Percentiles rank a stretch among this genome's conserved stretches.
phyloP scores from a whole-genome alignment of 495 filamentous ascomycete species.

The Xylaria longipes region DNA sequence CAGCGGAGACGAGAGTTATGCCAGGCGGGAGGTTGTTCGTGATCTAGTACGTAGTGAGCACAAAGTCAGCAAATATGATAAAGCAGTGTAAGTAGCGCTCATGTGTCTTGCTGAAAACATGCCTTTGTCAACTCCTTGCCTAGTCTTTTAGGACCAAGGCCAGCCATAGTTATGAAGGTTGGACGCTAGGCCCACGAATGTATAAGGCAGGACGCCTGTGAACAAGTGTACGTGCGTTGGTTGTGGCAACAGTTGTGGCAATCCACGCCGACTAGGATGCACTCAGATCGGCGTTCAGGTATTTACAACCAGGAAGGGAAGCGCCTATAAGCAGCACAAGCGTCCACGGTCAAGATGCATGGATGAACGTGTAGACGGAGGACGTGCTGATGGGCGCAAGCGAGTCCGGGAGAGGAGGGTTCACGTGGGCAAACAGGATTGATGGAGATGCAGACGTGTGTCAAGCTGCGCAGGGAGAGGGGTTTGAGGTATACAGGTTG shows the following conservation, averaged over 20 bases:
- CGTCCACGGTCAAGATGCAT: constrained; percentile 22
- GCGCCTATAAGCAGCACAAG: constrained; percentile 24
- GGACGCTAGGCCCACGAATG: constrained; percentile 1
- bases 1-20: constrained; percentile 78
- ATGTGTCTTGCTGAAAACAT: constrained; percentile 8
- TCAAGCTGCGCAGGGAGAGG: constrained; percentile 12
- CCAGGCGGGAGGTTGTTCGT: constrained; percentile 67
- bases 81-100: not conserved
- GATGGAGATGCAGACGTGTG: constrained; percentile 17
- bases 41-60: constrained; percentile 47
- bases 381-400: not conserved
- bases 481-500: constrained; percentile 6
- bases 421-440: constrained; percentile 20
- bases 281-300: not conserved
- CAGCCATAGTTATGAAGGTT: constrained; percentile 43
- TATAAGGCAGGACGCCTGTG: constrained; percentile 2
- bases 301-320: not conserved
- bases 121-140: constrained; percentile 62
- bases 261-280: not conserved
- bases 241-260: not conserved
- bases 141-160: constrained; percentile 56
- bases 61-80: constrained; percentile 27
- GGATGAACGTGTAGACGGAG: constrained; percentile 10
- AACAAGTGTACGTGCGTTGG: not conserved
- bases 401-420: constrained; percentile 10